Evolutionary conservation across 805 yeast species (phyloP).

Genomic region (Helenozyma baotianmanensis): DNA sequence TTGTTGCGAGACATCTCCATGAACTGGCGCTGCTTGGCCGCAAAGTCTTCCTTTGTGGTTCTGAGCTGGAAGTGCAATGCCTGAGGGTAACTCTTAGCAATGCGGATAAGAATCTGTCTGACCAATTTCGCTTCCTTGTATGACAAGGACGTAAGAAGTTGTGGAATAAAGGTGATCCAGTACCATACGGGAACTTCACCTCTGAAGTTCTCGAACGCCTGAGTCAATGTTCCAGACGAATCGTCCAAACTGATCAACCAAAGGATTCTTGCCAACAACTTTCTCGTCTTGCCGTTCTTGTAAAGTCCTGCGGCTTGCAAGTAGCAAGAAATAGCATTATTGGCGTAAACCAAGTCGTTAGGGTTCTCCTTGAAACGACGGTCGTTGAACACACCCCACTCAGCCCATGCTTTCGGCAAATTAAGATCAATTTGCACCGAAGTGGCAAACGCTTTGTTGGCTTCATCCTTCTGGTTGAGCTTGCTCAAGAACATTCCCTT

Average conservation of each 20-base stretch:
- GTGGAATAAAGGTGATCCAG: constrained; percentile 97
- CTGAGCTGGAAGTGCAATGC: constrained; percentile 94
- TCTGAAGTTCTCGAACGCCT: constrained; percentile 85
- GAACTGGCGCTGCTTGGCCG: constrained; percentile 78
- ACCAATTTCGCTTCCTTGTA: constrained; percentile 89
- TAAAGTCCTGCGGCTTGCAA: constrained; percentile 96
- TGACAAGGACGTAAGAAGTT: constrained; percentile 80
- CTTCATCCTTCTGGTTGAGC: constrained; percentile 85
- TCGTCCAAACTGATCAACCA: constrained; percentile 95
- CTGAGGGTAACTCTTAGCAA: constrained; percentile 96
- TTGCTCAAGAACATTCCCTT: constrained; percentile 98
- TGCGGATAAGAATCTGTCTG: constrained; percentile 79
- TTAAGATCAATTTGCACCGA: constrained; percentile 95
- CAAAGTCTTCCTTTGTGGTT: constrained; percentile 91
- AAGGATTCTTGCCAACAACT: constrained; percentile 78
- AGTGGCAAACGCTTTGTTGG: constrained; percentile 96
- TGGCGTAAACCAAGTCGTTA: constrained; percentile 75
- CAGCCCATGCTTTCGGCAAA: constrained; percentile 98
- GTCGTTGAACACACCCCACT: constrained; percentile 97
- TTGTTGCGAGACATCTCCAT: constrained; percentile 27
- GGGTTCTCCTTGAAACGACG: constrained; percentile 80
- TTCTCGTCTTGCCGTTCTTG: constrained; percentile 87
- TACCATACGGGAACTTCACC: constrained; percentile 99
- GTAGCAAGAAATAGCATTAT: constrained; percentile 92
- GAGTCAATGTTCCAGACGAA: constrained; percentile 68